Evolutionary conservation across 2,329 filamentous ascomycete genomes (phyloP).

Genomic region (Stagonosporopsis rhizophila): DNA sequence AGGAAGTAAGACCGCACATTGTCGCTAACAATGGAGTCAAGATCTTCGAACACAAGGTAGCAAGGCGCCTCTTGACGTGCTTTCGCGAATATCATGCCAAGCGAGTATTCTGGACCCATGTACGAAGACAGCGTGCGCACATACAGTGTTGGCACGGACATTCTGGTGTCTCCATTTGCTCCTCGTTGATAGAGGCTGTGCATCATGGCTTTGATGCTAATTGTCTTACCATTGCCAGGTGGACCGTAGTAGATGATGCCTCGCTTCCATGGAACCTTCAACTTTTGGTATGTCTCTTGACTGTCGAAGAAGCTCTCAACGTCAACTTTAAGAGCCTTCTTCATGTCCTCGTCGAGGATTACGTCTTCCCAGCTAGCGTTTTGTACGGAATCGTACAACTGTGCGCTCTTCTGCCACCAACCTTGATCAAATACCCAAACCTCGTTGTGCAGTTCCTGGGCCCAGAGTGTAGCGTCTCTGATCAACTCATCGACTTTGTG

Average conservation of each 20-base stretch:
- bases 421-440: slow-evolving; percentile 72
- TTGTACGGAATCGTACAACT: slow-evolving; percentile 62
- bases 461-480: slow-evolving; percentile 63
- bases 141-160: slow-evolving; percentile 61
- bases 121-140: slow-evolving; percentile 60
- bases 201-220: slow-evolving; percentile 75
- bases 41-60: slow-evolving; percentile 74
- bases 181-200: slow-evolving; percentile 64
- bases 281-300: slow-evolving; percentile 63
- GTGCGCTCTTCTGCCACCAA: slow-evolving; percentile 67
- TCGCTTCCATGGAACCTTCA: slow-evolving; percentile 75
- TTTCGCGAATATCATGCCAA: slow-evolving; percentile 51
- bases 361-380: slow-evolving; percentile 68
- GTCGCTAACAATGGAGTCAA: slow-evolving; percentile 70
- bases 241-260: slow-evolving; percentile 73
- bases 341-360: slow-evolving; percentile 70
- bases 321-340: slow-evolving; percentile 68
- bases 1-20: slow-evolving; percentile 71
- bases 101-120: slow-evolving; percentile 62
- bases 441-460: slow-evolving; percentile 65
- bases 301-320: slow-evolving; percentile 70
- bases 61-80: slow-evolving; percentile 71
- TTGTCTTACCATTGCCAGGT: slow-evolving; percentile 71
- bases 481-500: slow-evolving; percentile 60
- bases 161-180: slow-evolving; percentile 38